Evolutionary conservation across 441 rosid genomes (phyloP).

Genomic region (Mallotus japonicus): DNA sequence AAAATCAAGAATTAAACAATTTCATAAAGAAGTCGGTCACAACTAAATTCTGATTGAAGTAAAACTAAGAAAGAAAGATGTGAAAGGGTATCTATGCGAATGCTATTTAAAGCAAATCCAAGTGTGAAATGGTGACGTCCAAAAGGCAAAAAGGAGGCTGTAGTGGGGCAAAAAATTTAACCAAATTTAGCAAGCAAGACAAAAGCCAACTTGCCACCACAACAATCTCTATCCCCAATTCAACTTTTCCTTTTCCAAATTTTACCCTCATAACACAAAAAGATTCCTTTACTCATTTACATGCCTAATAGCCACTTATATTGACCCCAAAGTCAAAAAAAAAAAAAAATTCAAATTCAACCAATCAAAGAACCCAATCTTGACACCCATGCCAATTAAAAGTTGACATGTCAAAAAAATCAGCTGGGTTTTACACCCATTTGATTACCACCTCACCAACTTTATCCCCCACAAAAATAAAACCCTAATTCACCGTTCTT

Average conservation of each 20-base stretch:
- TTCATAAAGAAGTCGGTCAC: neutral
- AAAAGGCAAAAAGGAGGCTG: constrained; percentile 22
- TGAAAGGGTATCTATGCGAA: neutral
- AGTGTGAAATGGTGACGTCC: constrained; percentile 7
- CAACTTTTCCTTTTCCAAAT: neutral
- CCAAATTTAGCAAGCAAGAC: constrained; percentile 28
- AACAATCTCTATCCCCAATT: constrained; percentile 3
- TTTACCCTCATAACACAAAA: neutral
- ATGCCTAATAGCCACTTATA: neutral
- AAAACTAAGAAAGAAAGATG: neutral
- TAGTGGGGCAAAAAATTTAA: constrained; percentile 17
- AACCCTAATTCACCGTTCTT: constrained; percentile 38
- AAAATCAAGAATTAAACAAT: neutral
- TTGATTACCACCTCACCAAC: constrained; percentile 19
- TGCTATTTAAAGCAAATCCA: neutral
- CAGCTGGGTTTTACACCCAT: constrained; percentile 27
- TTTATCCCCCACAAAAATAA: constrained; percentile 10
- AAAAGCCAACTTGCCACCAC: constrained; percentile 18
- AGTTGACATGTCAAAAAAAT: constrained; percentile 11
- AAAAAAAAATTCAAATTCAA: too few relatives aligned
- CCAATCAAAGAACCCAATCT: constrained; percentile 15
- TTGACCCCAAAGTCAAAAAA: constrained; percentile 23
- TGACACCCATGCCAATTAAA: constrained; percentile 16
- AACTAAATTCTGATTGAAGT: too few relatives aligned
- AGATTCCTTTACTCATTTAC: neutral